Conservation (phyloP, 768 basidiomycete genomes). For the Macrolepiota fuliginosa region DNA sequence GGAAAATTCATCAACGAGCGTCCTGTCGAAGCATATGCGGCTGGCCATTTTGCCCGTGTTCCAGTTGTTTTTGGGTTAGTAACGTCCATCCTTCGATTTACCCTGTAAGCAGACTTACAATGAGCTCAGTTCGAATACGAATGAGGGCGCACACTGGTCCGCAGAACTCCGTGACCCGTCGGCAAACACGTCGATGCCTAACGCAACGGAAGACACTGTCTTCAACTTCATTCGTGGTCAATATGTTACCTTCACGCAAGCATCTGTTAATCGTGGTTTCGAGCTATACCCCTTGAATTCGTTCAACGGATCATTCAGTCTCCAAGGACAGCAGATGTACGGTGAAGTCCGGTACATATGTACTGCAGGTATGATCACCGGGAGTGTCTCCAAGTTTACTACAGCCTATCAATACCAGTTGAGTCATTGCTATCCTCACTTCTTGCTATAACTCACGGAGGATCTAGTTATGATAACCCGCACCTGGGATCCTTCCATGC, state of each 20-base stretch:
- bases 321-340: constrained; percentile 44
- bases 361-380: constrained; percentile 33
- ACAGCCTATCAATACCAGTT: constrained; percentile 36
- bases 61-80: constrained; percentile 36
- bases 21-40: constrained; percentile 37
- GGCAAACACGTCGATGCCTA: constrained; percentile 37
- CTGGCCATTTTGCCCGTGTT: constrained; percentile 34
- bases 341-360: constrained; percentile 45
- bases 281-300: constrained; percentile 32
- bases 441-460: not conserved
- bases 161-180: constrained; percentile 27
- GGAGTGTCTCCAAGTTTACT: constrained; percentile 16
- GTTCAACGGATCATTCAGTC: constrained; percentile 31
- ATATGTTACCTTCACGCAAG: constrained; percentile 27
- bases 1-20: constrained; percentile 30
- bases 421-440: constrained; percentile 6
- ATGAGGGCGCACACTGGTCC: constrained; percentile 43
- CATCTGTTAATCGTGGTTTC: constrained; percentile 29
- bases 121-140: constrained; percentile 29
- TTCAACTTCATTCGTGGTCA: constrained; percentile 42
- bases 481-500: constrained; percentile 35
- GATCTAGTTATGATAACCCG: constrained; percentile 37
- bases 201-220: constrained; percentile 35
- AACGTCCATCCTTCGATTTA: not conserved
- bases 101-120: not conserved